Base-by-base conservation (phyloP, 2,329 filamentous ascomycete species). In the Fusarium sp. region DNA sequence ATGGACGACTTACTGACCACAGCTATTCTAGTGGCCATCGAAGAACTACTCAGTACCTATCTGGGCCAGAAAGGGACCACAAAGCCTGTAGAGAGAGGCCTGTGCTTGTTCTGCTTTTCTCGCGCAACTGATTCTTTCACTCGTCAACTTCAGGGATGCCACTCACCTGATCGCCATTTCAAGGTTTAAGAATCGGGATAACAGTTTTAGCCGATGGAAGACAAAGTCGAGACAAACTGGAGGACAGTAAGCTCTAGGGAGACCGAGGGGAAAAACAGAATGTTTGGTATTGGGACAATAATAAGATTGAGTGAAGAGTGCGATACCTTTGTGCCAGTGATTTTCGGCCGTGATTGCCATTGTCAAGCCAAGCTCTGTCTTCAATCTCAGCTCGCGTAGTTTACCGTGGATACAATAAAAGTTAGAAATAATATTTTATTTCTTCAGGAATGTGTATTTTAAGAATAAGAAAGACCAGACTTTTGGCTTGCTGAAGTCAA, bases 71-170 rank as follows among this genome's bases (percentile, higher is more conserved):
- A 28, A 28, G 28, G 28, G 28, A 28, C 28, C 28, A 28, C 28
- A 28, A 28, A 28, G 28, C 7, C 28, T 28, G 28, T 28, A 7
- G 28, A 28, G 28, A 28, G 28, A 28, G 28, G 66, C 8, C 4
- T 69, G 5, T 69, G 66, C 5, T 17, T 63, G 18, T 8, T 12
- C n/a, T 70, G 67, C 35, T 63, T 69, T 44, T 35, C 39, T 17
- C 10, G 1, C 1, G 24, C 51, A 8, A 69, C 58, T 6, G 24
- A 20, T 0, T 58, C 41, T 9, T 63, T 55, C n/a, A 6, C 11
- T 4, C 5, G 3, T 11, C 28, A 12, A n/a, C 10, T 17, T 0
- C 10, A 6, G 20, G 14, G 1, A 28, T 70, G 67, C 20, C 11
- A 3, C 1, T 12, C 1, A 17, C 36, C 18, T 15, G 18, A 2